Evolutionary conservation across 176 grass and related monocot genomes (phyloP).

Genomic region (Rhynchospora pubera): DNA sequence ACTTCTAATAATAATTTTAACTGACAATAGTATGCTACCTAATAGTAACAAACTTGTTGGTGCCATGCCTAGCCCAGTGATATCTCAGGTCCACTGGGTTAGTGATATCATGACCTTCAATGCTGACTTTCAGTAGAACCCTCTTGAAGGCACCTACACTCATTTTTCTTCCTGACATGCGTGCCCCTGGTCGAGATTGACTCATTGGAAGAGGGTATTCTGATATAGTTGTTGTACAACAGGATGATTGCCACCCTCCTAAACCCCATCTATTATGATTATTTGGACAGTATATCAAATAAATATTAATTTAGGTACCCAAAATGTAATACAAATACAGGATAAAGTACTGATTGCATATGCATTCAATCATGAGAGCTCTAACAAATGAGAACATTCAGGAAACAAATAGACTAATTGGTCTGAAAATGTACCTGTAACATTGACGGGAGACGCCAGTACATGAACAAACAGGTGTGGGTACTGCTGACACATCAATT

Average conservation of each 20-base stretch:
- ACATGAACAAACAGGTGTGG: conserved; percentile 23
- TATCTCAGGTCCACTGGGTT: neutral
- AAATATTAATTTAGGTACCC: too few relatives aligned
- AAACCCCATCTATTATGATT: conserved; percentile 15
- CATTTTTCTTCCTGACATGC: conserved; percentile 25
- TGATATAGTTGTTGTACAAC: conserved; percentile 23
- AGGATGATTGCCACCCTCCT: conserved; percentile 28
- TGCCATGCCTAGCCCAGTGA: neutral
- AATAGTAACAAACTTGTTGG: neutral
- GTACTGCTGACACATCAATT: conserved; percentile 21
- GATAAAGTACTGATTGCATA: too few relatives aligned
- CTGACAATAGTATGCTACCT: neutral
- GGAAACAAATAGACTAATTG: neutral
- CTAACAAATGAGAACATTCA: neutral
- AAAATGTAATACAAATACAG: too few relatives aligned
- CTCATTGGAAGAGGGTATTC: conserved; percentile 31
- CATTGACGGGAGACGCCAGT: conserved; percentile 16
- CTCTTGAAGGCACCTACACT: conserved; percentile 24
- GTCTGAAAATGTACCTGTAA: neutral
- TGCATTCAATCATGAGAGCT: neutral
- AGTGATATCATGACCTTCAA: neutral
- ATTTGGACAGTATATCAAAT: too few relatives aligned
- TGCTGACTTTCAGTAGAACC: conserved; percentile 19
- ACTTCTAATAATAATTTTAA: too few relatives aligned
- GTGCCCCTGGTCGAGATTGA: conserved; percentile 15